phyloP scores from a whole-genome alignment of 805 yeast species.

The Cyberlindnera galapagoensis region DNA sequence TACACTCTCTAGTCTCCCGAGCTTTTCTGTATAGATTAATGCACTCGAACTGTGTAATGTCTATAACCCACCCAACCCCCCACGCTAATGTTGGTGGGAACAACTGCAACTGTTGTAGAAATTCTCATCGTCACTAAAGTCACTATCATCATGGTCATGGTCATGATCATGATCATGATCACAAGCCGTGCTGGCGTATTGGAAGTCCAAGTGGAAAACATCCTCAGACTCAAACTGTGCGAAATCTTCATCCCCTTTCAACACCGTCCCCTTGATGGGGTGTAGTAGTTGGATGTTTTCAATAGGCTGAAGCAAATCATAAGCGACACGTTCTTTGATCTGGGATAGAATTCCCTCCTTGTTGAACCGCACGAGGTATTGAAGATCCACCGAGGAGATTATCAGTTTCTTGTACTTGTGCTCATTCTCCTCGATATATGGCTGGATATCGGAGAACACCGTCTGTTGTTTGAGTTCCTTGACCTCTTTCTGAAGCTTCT shows the following conservation, averaged over 20 bases:
- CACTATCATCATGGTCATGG: conserved; percentile 15
- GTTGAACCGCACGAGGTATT: conserved; percentile 12
- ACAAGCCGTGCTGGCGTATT: conserved; percentile 8
- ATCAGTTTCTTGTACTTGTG: conserved; percentile 14
- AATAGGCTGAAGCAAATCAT: conserved; percentile 14
- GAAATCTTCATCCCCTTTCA: conserved; percentile 14
- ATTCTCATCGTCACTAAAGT: conserved; percentile 22
- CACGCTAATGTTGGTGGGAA: conserved; percentile 16
- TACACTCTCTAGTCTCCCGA: too few species aligned
- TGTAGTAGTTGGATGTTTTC: conserved; percentile 15
- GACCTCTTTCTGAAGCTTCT: conserved; percentile 17
- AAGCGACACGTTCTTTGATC: conserved; percentile 17
- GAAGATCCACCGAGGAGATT: conserved; percentile 15
- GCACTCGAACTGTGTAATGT: too few species aligned
- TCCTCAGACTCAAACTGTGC: conserved; percentile 10
- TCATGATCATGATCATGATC: conserved; percentile 12
- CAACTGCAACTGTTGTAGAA: conserved; percentile 22
- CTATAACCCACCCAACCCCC: too few species aligned
- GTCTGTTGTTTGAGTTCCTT: conserved; percentile 18
- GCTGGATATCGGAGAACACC: conserved; percentile 22
- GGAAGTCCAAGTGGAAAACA: conserved; percentile 17
- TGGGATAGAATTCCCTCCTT: conserved; percentile 13
- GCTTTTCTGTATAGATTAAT: too few species aligned
- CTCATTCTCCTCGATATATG: conserved; percentile 15
- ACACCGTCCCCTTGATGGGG: conserved; percentile 15